These are phyloP conservation scores for Dichotomopilus funicola DNA, from an alignment of 2,329 filamentous ascomycete genomes.

Conservation along the genomic window DNA sequence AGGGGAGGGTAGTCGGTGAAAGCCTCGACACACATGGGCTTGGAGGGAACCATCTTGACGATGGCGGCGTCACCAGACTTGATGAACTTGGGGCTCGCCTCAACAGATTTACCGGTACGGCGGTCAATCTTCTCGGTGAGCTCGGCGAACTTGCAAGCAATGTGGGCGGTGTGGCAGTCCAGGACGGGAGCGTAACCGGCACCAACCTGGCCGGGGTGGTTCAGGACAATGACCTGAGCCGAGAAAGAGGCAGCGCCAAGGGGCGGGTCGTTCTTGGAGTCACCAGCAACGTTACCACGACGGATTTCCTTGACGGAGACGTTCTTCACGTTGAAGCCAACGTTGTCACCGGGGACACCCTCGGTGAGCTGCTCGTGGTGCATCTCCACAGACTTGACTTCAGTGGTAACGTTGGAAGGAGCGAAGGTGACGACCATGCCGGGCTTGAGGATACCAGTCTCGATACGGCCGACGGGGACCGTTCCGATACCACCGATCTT, in stretches of 20 bases:
- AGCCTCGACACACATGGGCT: slow-evolving; percentile 99
- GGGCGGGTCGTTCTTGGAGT: slow-evolving; percentile 99
- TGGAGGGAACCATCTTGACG: slow-evolving; percentile 99
- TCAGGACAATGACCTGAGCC: slow-evolving; percentile 99
- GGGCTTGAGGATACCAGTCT: slow-evolving; percentile 94
- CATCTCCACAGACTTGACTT: slow-evolving; percentile 99
- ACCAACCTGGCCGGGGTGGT: slow-evolving; percentile 99
- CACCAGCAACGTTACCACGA: slow-evolving; percentile 99
- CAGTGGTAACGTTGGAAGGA: slow-evolving; percentile 97
- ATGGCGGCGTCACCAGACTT: slow-evolving; percentile 99
- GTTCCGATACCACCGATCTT: slow-evolving; percentile 99
- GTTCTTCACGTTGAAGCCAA: slow-evolving; percentile 99
- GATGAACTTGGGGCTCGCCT: slow-evolving; percentile 96
- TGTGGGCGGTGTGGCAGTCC: slow-evolving; percentile 99
- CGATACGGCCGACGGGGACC: slow-evolving; percentile 99
- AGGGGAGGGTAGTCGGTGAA: slow-evolving; percentile 99
- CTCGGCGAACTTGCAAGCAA: slow-evolving; percentile 99
- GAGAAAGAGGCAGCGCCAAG: slow-evolving; percentile 87
- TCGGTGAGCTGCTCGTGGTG: slow-evolving; percentile 98
- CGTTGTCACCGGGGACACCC: slow-evolving; percentile 99
- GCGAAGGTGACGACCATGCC: slow-evolving; percentile 97
- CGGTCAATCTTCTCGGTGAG: slow-evolving; percentile 99
- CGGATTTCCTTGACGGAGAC: slow-evolving; percentile 99
- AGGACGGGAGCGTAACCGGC: slow-evolving; percentile 98
- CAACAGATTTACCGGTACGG: slow-evolving; percentile 97